Percentiles rank a stretch among this genome's conserved stretches.
phyloP scores from a whole-genome alignment of 106 monocot species.

The Xerophyta viscosa region DNA sequence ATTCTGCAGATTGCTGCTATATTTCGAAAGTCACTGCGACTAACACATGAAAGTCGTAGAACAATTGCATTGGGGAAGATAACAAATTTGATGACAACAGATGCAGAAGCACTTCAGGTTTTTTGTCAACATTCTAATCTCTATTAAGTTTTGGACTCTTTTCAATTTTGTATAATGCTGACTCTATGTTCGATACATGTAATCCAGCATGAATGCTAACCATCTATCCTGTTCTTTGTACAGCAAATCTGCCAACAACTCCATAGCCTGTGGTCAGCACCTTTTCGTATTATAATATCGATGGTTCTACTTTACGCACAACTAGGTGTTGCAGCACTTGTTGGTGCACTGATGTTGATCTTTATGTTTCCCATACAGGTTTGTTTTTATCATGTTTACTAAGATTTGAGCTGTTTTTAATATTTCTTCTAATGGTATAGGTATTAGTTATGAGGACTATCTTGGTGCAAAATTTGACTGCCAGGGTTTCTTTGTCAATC shows the following conservation, averaged over 20 bases:
- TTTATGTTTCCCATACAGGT: conserved; percentile 97
- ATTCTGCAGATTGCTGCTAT: conserved; percentile 88
- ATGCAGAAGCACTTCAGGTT: conserved; percentile 90
- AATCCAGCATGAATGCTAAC: too few species aligned
- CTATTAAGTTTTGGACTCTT: too few species aligned
- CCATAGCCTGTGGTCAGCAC: conserved; percentile 98
- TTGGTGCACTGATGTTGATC: conserved; percentile 68
- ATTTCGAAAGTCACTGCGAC: conserved; percentile 89
- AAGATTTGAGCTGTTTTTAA: too few species aligned
- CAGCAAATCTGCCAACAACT: conserved; percentile 99
- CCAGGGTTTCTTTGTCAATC: too few species aligned
- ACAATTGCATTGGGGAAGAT: conserved; percentile 92
- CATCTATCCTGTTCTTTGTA: too few species aligned
- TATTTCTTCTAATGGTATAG: too few species aligned
- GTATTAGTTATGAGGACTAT: too few species aligned
- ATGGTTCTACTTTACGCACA: conserved; percentile 68
- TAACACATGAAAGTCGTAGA: conserved; percentile 76
- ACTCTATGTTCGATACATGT: too few species aligned
- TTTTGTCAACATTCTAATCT: background rate
- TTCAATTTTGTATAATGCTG: too few species aligned
- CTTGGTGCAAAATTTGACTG: too few species aligned
- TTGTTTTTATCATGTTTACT: too few species aligned
- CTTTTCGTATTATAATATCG: conserved; percentile 73
- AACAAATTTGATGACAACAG: conserved; percentile 98
- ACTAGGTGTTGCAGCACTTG: conserved; percentile 80